Evolutionary conservation across 2,329 filamentous ascomycete species (phyloP).

Genomic region (Colletotrichum spaethianum): DNA sequence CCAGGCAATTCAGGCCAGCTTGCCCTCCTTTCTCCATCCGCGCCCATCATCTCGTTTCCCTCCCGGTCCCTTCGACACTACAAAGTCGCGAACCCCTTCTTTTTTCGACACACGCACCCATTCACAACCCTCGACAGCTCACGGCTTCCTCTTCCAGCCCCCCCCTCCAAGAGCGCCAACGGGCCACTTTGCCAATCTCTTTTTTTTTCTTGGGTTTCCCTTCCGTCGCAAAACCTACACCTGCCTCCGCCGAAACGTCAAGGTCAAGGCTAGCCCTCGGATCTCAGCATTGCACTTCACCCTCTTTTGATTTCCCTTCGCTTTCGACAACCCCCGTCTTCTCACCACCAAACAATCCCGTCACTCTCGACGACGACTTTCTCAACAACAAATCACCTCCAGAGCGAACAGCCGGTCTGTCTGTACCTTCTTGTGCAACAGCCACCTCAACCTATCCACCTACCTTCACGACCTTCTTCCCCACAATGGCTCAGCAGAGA

Average conservation of each 20-base stretch:
- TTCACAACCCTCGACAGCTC: conserved; percentile 9
- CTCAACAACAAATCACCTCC: background rate
- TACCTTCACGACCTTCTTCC: conserved; percentile 3
- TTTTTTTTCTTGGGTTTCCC: background rate
- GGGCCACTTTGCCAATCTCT: conserved; percentile 28
- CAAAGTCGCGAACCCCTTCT: conserved; percentile 20
- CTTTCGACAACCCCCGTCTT: conserved; percentile 16
- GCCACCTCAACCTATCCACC: conserved; percentile 26
- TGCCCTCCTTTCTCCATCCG: conserved; percentile 26
- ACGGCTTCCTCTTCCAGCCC: conserved; percentile 14
- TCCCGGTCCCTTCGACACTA: conserved; percentile 17
- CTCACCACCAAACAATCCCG: conserved; percentile 28
- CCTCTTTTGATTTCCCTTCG: conserved; percentile 31
- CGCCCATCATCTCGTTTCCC: background rate
- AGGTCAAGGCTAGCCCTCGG: conserved; percentile 40
- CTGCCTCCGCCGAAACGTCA: conserved; percentile 25
- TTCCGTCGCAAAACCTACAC: conserved; percentile 26
- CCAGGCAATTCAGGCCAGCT: conserved; percentile 38
- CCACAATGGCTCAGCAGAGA: conserved; percentile 43
- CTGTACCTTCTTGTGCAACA: conserved; percentile 39
- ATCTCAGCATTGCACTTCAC: conserved; percentile 34
- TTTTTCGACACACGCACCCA: conserved; percentile 8
- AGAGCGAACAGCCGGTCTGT: conserved; percentile 40
- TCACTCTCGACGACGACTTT: conserved; percentile 11
- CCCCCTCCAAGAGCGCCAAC: conserved; percentile 25